Conservation (phyloP, 257 asterid genomes). For the Solanum sejunctum region DNA sequence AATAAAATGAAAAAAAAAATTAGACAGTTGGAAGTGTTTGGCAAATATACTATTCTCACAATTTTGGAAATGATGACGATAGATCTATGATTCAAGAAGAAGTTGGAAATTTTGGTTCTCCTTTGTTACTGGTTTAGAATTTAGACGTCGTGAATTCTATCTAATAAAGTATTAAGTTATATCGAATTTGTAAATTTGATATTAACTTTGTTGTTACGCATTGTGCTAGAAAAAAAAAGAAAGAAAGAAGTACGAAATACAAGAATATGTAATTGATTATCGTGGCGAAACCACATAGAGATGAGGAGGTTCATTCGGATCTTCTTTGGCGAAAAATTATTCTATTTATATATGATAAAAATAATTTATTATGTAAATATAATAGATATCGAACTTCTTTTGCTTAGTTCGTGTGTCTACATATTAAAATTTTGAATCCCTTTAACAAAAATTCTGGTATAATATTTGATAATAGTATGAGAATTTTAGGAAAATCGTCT, state of each 20-base stretch:
- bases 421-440: too few relatives aligned
- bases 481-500: too few relatives aligned
- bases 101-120: background rate
- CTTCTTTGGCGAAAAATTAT: too few relatives aligned
- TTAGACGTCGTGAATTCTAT: background rate
- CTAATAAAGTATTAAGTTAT: background rate
- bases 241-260: too few relatives aligned
- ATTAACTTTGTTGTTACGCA: background rate
- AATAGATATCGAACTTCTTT: too few relatives aligned
- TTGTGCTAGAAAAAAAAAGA: background rate
- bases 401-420: too few relatives aligned
- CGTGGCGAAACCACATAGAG: too few relatives aligned
- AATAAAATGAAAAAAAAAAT: background rate
- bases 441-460: too few relatives aligned
- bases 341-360: too few relatives aligned
- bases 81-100: background rate
- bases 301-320: too few relatives aligned
- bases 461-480: too few relatives aligned
- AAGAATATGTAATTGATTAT: background rate
- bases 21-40: constrained; percentile 17
- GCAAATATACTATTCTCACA: constrained; percentile 12
- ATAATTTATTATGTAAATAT: too few relatives aligned
- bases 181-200: background rate
- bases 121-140: background rate
- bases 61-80: background rate